These are phyloP conservation scores for Candida ortonii DNA, from an alignment of 805 yeast species.

Conservation along the genomic window DNA sequence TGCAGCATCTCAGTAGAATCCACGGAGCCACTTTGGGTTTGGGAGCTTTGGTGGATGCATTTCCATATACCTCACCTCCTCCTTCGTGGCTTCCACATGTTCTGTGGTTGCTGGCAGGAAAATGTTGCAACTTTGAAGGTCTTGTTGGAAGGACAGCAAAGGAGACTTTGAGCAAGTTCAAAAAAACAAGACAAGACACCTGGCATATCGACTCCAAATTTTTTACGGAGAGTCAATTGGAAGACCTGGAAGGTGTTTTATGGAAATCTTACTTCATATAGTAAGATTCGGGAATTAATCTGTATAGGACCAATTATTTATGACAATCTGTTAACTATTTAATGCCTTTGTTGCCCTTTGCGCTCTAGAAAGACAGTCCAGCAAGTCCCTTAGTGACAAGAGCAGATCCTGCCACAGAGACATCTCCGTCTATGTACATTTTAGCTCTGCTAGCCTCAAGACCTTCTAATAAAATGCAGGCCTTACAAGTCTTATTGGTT, in stretches of 20 bases:
- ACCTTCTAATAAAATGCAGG: conserved; percentile 84
- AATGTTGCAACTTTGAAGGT: conserved; percentile 72
- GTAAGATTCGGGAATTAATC: too few species aligned
- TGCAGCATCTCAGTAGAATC: conserved; percentile 44
- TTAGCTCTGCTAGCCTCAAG: conserved; percentile 74
- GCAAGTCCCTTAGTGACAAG: conserved; percentile 59
- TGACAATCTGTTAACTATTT: too few species aligned
- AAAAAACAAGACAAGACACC: conserved; percentile 89
- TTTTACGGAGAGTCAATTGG: conserved; percentile 75
- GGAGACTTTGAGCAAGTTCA: conserved; percentile 74
- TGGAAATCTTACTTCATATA: conserved; percentile 86
- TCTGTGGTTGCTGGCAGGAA: conserved; percentile 64
- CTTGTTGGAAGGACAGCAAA: conserved; percentile 81
- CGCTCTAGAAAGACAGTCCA: conserved; percentile 51
- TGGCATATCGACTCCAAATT: conserved; percentile 86
- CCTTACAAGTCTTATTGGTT: conserved; percentile 86
- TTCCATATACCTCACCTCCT: conserved; percentile 87
- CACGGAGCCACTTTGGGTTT: conserved; percentile 89
- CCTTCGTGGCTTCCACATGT: conserved; percentile 85
- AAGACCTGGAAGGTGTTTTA: conserved; percentile 89
- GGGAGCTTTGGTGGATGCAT: conserved; percentile 85
- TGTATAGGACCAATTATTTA: too few species aligned
- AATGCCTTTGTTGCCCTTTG: neutral
- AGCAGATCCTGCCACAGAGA: conserved; percentile 61
- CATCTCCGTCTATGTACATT: conserved; percentile 50